These are phyloP conservation scores for Moesziomyces sp. DNA, from an alignment of 1,284 basidiomycete genomes.

Conservation along the genomic window DNA sequence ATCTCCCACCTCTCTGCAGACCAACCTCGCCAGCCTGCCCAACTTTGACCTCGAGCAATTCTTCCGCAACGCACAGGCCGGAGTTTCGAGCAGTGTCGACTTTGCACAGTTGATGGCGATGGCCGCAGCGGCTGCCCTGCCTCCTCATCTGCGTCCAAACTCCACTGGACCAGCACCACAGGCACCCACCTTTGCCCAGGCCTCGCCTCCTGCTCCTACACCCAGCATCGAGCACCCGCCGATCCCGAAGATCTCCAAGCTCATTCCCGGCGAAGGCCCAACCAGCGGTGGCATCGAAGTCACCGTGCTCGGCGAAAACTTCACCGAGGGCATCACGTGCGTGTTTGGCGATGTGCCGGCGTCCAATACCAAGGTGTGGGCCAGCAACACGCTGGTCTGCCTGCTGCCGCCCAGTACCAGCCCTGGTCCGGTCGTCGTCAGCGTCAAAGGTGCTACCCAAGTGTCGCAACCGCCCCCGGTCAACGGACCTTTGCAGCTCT, in stretches of 20 bases:
- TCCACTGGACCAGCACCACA: constrained; percentile 1
- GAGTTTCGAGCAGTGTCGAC: constrained; percentile 57
- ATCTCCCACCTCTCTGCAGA: constrained; percentile 53
- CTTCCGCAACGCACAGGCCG: constrained; percentile 52
- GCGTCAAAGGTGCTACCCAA: constrained; percentile 71
- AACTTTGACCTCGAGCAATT: constrained; percentile 59
- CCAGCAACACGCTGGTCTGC: constrained; percentile 92
- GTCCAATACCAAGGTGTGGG: constrained; percentile 88
- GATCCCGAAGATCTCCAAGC: constrained; percentile 60
- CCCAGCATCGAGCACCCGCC: constrained; percentile 53
- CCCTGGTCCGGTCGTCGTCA: constrained; percentile 90
- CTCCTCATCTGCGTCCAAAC: constrained; percentile 38
- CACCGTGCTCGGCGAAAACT: constrained; percentile 83
- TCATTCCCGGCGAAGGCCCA: constrained; percentile 86
- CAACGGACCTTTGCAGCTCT: constrained; percentile 70
- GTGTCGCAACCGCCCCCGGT: constrained; percentile 26
- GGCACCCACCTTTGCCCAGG: constrained; percentile 20
- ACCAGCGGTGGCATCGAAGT: constrained; percentile 86
- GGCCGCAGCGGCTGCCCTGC: constrained; percentile 68
- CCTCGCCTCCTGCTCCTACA: constrained; percentile 27
- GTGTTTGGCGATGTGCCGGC: constrained; percentile 87
- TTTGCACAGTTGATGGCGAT: constrained; percentile 73
- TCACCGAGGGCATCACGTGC: constrained; percentile 75
- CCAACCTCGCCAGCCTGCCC: constrained; percentile 60
- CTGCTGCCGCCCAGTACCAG: constrained; percentile 83